Conservation (phyloP, 2,329 filamentous ascomycete species). For the Neofusicoccum parvum region DNA sequence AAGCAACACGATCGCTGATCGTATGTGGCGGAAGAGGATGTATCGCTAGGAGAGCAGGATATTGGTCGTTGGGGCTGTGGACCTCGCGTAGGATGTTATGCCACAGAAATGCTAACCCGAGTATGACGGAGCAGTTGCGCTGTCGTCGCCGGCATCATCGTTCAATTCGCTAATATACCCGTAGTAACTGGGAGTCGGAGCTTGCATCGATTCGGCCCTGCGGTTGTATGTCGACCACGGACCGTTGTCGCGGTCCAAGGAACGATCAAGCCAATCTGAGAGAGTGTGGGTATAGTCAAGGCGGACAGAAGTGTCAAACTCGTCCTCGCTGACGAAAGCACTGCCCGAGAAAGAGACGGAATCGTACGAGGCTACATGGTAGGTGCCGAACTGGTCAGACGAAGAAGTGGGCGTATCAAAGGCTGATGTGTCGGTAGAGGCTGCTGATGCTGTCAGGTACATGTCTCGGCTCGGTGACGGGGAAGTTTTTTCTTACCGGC, state of each 20-base stretch:
- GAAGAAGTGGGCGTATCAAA: conserved; percentile 6
- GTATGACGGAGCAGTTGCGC: background rate
- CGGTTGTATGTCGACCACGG: conserved; percentile 4
- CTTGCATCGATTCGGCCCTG: background rate
- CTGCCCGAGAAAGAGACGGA: background rate
- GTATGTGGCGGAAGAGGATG: too few relatives aligned
- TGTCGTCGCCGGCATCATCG: background rate
- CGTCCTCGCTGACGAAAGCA: background rate
- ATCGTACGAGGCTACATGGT: background rate
- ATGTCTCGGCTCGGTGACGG: conserved; percentile 6
- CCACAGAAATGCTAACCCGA: background rate
- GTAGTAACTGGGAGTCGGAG: too few relatives aligned
- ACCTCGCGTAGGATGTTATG: background rate
- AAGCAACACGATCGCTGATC: too few relatives aligned
- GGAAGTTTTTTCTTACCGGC: background rate
- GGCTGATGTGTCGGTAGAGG: background rate
- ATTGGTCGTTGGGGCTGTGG: too few relatives aligned
- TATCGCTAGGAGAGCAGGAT: too few relatives aligned
- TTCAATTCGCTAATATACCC: too few relatives aligned
- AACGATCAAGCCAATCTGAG: background rate
- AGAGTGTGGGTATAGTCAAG: background rate
- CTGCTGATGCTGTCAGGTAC: background rate
- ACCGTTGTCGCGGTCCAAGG: background rate
- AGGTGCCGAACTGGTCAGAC: background rate
- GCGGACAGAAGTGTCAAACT: background rate